Evolutionary conservation across 768 basidiomycete genomes (phyloP).

Genomic region (Tephrocybe rancida): DNA sequence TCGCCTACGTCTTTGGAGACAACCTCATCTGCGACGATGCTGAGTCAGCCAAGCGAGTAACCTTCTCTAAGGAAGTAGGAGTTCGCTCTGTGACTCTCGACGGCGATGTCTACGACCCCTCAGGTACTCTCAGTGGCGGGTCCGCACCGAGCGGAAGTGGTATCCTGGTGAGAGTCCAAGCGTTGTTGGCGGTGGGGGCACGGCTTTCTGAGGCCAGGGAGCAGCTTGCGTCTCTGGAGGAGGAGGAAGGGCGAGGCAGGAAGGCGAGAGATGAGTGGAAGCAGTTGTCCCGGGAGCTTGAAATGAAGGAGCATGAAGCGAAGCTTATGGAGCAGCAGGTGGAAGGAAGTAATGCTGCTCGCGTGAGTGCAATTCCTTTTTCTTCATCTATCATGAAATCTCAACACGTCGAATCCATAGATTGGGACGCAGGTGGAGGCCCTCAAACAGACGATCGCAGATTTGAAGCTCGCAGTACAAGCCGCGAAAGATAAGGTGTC

Average conservation of each 20-base stretch:
- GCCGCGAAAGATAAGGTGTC: constrained; percentile 77
- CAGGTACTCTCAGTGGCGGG: constrained; percentile 91
- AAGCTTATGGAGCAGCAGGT: constrained; percentile 82
- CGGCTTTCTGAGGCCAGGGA: constrained; percentile 52
- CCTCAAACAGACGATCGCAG: constrained; percentile 62
- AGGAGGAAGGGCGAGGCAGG: constrained; percentile 52
- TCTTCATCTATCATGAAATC: neutral
- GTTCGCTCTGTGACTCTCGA: constrained; percentile 90
- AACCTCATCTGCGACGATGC: constrained; percentile 91
- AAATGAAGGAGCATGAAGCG: constrained; percentile 90
- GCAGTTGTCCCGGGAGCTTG: constrained; percentile 63
- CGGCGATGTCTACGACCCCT: constrained; percentile 96
- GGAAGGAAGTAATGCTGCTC: constrained; percentile 84
- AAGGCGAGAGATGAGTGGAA: constrained; percentile 66
- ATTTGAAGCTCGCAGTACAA: constrained; percentile 60
- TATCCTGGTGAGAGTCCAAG: constrained; percentile 80
- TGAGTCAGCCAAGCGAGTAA: constrained; percentile 83
- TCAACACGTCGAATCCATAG: constrained; percentile 39
- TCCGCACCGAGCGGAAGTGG: constrained; percentile 78
- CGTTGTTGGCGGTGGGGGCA: constrained; percentile 69
- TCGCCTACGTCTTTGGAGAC: constrained; percentile 92
- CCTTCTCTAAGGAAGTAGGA: constrained; percentile 69
- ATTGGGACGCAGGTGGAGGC: constrained; percentile 79
- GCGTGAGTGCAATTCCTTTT: constrained; percentile 50
- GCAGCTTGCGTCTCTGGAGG: constrained; percentile 53